Conservation (phyloP, 768 basidiomycete genomes). For the Rossbeevera mucosa region DNA sequence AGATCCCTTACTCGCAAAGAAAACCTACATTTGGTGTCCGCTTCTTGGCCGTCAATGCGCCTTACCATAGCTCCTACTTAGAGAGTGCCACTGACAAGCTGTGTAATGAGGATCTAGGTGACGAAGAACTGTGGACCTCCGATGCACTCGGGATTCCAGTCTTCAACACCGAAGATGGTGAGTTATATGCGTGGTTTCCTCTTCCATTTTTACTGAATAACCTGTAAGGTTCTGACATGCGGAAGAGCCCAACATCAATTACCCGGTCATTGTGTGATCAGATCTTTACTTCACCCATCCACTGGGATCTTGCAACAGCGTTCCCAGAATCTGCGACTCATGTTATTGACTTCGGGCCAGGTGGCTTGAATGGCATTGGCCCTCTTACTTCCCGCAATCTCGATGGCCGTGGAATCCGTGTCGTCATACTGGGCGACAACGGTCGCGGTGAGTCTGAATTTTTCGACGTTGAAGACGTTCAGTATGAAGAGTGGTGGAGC, state of each 20-base stretch:
- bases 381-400: slow-evolving; percentile 85
- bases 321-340: slow-evolving; percentile 93
- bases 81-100: slow-evolving; percentile 69
- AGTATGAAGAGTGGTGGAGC: slow-evolving; percentile 85
- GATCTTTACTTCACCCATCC: slow-evolving; percentile 87
- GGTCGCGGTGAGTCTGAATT: slow-evolving; percentile 86
- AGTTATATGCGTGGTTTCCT: slow-evolving; percentile 27
- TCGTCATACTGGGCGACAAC: slow-evolving; percentile 87
- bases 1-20: slow-evolving; percentile 89
- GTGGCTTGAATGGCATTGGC: slow-evolving; percentile 90
- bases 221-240: slow-evolving; percentile 75
- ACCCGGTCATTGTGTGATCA: slow-evolving; percentile 89
- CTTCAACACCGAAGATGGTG: slow-evolving; percentile 90
- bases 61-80: slow-evolving; percentile 92
- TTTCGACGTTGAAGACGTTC: slow-evolving; percentile 60
- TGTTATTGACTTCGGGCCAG: slow-evolving; percentile 94
- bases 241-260: slow-evolving; percentile 61
- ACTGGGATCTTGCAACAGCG: slow-evolving; percentile 86
- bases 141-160: slow-evolving; percentile 77
- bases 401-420: slow-evolving; percentile 89
- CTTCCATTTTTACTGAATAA: slow-evolving; percentile 17
- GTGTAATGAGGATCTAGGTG: slow-evolving; percentile 66
- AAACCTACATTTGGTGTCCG: slow-evolving; percentile 90
- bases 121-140: slow-evolving; percentile 72
- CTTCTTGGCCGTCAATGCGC: slow-evolving; percentile 93